Conservation (phyloP, 1,284 basidiomycete genomes). For the Malassezia arunalokei region DNA sequence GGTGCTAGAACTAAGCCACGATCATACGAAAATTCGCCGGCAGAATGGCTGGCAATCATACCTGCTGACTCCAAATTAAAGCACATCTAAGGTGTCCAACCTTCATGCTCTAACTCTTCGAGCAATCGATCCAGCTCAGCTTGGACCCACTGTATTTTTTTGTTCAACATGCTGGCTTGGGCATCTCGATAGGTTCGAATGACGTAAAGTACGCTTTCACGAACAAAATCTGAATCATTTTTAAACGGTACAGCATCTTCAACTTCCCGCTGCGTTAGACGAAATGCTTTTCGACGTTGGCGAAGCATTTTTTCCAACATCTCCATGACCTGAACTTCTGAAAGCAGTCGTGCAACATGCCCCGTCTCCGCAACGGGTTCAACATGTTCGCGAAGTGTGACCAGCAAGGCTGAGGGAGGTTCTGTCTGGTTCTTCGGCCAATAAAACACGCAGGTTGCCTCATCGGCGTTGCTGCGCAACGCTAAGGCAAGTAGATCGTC, state of each 20-base stretch:
- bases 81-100: not conserved
- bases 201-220: not conserved
- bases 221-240: not conserved
- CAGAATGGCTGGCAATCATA: slow-evolving; percentile 27
- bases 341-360: not conserved
- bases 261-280: not conserved
- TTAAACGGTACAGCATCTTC: slow-evolving; percentile 2
- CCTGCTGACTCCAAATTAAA: slow-evolving; percentile 9
- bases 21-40: slow-evolving; percentile 19
- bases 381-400: not conserved
- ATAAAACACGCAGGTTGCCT: not conserved
- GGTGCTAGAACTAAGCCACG: slow-evolving; percentile 25
- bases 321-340: slow-evolving; percentile 1
- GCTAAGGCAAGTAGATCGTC: slow-evolving; percentile 32
- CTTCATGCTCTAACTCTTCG: not conserved
- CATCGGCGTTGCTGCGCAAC: slow-evolving; percentile 2
- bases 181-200: slow-evolving; percentile 15
- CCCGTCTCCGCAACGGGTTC: not conserved
- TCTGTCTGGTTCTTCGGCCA: not conserved
- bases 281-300: not conserved
- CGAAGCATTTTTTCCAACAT: slow-evolving; percentile 4
- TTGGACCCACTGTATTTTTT: not conserved
- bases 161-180: not conserved
- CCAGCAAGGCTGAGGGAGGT: slow-evolving; percentile 14
- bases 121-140: not conserved